Percentiles rank a stretch among this genome's conserved stretches.
Evolutionary conservation across 2,329 filamentous ascomycete species (phyloP).

Genomic region (Endocalyx cinctus): DNA sequence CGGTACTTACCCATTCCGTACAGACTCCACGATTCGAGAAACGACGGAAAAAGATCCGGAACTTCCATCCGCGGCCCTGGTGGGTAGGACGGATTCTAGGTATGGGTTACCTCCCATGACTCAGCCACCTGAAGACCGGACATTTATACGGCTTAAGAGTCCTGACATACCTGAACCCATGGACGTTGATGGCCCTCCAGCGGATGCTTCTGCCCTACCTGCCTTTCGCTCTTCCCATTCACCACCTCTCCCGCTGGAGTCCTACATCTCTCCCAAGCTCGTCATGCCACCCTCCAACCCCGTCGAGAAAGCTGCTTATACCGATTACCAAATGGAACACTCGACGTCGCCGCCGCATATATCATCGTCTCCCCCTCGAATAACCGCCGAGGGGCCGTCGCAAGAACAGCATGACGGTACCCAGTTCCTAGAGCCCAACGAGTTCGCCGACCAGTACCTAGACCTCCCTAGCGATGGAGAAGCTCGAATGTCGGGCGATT

Average conservation of each 20-base stretch:
- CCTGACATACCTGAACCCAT: conserved; percentile 30
- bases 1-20: conserved; percentile 15
- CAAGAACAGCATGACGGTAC: conserved; percentile 13
- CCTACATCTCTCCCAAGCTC: conserved; percentile 28
- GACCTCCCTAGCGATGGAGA: conserved; percentile 25
- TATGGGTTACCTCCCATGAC: conserved; percentile 24
- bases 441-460: conserved; percentile 21
- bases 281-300: conserved; percentile 28
- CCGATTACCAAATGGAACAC: conserved; percentile 27
- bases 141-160: conserved; percentile 30
- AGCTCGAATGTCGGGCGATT: conserved; percentile 22
- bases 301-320: conserved; percentile 27
- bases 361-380: conserved; percentile 18
- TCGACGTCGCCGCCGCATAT: conserved; percentile 25
- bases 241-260: conserved; percentile 20
- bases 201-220: conserved; percentile 16
- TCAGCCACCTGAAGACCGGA: conserved; percentile 26
- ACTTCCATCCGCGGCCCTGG: conserved; percentile 23
- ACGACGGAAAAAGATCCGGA: conserved; percentile 23
- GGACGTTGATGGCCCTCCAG: conserved; percentile 21
- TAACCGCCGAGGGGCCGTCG: conserved; percentile 14
- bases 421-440: conserved; percentile 9
- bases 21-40: conserved; percentile 19
- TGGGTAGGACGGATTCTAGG: conserved; percentile 17
- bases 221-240: conserved; percentile 23